Evolutionary conservation across 257 asterid genomes (phyloP), one percentile per base, ranked within the genome.

Genomic region (Handroanthus guayacan): DNA sequence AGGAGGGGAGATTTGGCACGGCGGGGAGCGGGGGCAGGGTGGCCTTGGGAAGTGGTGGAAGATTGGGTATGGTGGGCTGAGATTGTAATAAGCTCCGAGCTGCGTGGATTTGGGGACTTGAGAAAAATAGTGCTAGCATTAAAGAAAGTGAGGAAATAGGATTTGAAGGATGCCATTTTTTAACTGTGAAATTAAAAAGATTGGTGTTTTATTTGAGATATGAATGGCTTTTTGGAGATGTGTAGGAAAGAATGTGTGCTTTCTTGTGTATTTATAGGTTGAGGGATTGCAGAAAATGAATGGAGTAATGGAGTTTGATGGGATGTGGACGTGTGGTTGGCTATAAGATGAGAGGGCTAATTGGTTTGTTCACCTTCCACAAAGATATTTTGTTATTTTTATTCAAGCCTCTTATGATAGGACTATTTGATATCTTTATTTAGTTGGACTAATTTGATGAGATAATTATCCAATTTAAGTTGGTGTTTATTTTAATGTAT

Each of bases 21-120:
- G 82, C 9, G 4, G 80, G 70, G n/a, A 67, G 38, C 44, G 62
- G 57, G 9, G 57, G 57, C 57, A 51, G 20, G 6, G 20, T 51
- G 20, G 57, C 20, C 45, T 41, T 41, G 8, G 45, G 45, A 1
- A 41, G 54, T 43, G 75, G 62, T 25, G 76, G 63, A 3, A 65
- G 70, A 37, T 58, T 58, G 2, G 64, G 64, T 10, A 58, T 58
- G 6, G 64, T 43, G 16, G 71, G 71, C 8, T 43, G 4, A 44
- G 56, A 43, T 66, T 66, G 71, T 17, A 66, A 18, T 41, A 66
- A 5, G 55, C 39, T 43, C 10, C 52, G 71, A 6, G 56, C 51
- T 66, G 71, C 71, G 43, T 66, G 39, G 18, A 20, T n/a, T 6
- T 52, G 20, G 20, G n/a, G 20, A 20, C 20, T 51, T 51, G 57